Evolutionary conservation across 2,329 filamentous ascomycete species (phyloP).

Genomic region (Cladophialophora psammophila): DNA sequence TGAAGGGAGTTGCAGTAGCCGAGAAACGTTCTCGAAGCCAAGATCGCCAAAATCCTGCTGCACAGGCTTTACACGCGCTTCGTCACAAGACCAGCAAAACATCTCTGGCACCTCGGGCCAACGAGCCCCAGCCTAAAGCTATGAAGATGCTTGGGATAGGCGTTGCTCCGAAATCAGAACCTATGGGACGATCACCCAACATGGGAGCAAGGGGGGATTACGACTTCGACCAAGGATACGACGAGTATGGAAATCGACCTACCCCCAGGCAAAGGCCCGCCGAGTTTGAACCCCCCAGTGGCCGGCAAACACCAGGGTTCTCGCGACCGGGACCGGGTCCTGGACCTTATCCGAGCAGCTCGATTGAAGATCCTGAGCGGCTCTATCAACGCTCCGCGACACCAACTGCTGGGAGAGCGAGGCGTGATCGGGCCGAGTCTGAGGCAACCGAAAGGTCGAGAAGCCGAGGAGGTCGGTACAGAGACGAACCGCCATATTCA

Average conservation of each 20-base stretch:
- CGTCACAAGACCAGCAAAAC: constrained; percentile 52
- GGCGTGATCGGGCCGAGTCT: constrained; percentile 63
- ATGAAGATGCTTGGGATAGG: constrained; percentile 52
- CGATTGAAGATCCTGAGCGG: constrained; percentile 31
- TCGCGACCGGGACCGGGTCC: constrained; percentile 11
- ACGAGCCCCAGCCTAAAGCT: constrained; percentile 46
- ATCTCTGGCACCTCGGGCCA: constrained; percentile 42
- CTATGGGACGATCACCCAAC: constrained; percentile 25
- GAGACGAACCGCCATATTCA: constrained; percentile 53
- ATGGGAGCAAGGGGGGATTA: constrained; percentile 13
- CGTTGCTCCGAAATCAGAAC: constrained; percentile 16
- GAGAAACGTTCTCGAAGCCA: constrained; percentile 54
- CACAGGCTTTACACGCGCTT: constrained; percentile 53
- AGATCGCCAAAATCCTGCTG: constrained; percentile 46
- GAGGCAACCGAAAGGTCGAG: constrained; percentile 61
- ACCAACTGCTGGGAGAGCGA: constrained; percentile 27
- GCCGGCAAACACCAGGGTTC: constrained; percentile 26
- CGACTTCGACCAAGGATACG: constrained; percentile 25
- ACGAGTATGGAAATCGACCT: constrained; percentile 19
- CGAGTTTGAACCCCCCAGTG: constrained; percentile 27
- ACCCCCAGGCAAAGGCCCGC: constrained; percentile 24
- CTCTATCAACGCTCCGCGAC: constrained; percentile 42
- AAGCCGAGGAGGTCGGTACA: constrained; percentile 58
- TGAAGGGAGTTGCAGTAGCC: constrained; percentile 52
- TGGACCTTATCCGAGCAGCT: constrained; percentile 6